Conservation (phyloP, 2,329 filamentous ascomycete genomes). For the Xylariales sp. region DNA sequence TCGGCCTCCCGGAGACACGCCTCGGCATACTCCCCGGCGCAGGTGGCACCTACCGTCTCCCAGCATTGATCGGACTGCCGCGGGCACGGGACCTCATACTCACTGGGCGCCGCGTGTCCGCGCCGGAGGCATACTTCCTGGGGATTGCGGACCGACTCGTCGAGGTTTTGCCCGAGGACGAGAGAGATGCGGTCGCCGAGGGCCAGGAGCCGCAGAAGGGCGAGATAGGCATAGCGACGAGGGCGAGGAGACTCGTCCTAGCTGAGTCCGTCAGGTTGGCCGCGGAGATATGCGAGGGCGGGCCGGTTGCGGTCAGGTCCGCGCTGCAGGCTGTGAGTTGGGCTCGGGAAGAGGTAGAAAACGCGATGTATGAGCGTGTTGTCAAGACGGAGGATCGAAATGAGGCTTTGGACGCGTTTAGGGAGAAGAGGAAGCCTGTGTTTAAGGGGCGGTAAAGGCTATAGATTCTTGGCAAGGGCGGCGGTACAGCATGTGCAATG, state of each 20-base stretch:
- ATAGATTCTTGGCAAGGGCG: too few relatives aligned
- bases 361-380: constrained; percentile 78
- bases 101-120: constrained; percentile 80
- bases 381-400: constrained; percentile 79
- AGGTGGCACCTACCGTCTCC: constrained; percentile 85
- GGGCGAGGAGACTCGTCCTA: constrained; percentile 64
- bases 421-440: constrained; percentile 55
- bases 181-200: constrained; percentile 35
- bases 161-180: constrained; percentile 62
- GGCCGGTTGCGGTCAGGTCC: constrained; percentile 75
- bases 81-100: constrained; percentile 87
- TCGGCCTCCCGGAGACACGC: constrained; percentile 86
- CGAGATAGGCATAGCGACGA: constrained; percentile 41
- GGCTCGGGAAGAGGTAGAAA: constrained; percentile 74
- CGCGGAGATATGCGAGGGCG: constrained; percentile 82
- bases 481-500: too few relatives aligned
- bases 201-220: constrained; percentile 31
- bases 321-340: constrained; percentile 73
- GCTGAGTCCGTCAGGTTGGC: constrained; percentile 75
- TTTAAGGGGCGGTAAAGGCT: constrained; percentile 50
- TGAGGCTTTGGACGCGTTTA: constrained; percentile 84
- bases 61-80: constrained; percentile 70
- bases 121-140: constrained; percentile 83
- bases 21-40: constrained; percentile 93
- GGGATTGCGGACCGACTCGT: constrained; percentile 89